phyloP scores from a whole-genome alignment of 208 protist genomes.

The Vickermania spadyakhi region DNA sequence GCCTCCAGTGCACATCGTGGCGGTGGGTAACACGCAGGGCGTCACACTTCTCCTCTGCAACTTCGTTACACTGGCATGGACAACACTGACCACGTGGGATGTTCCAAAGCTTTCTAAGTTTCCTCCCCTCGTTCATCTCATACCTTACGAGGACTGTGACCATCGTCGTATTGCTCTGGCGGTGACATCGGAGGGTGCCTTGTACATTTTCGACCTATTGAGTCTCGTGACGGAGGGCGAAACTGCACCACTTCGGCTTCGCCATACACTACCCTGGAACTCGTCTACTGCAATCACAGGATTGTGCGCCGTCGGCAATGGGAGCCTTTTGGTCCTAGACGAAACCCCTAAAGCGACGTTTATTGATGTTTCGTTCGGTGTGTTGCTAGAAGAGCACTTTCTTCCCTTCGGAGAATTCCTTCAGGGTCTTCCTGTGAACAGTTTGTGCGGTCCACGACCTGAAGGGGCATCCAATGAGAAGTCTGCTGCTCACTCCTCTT shows the following conservation, averaged over 20 bases:
- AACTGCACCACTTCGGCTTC: no score
- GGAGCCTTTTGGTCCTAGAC: constrained; percentile 36
- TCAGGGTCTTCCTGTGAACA: not conserved
- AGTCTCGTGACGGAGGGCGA: not conserved
- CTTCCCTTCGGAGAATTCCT: constrained; percentile 1
- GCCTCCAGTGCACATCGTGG: not conserved
- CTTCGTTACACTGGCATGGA: not conserved
- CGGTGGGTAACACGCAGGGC: not conserved
- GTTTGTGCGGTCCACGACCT: not conserved
- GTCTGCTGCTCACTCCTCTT: not conserved
- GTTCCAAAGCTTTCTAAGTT: not conserved
- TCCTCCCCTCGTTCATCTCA: not conserved
- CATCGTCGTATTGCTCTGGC: not conserved
- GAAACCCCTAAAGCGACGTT: constrained; percentile 25
- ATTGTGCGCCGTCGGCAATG: constrained; percentile 26
- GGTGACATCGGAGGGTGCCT: not conserved
- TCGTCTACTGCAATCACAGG: constrained; percentile 25
- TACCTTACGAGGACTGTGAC: not conserved
- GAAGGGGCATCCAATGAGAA: not conserved
- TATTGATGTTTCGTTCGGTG: constrained; percentile 38
- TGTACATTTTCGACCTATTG: not conserved
- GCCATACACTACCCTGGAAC: not conserved
- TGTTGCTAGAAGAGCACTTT: constrained; percentile 43
- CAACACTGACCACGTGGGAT: not conserved
- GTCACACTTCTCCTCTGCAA: not conserved